phyloP scores from a whole-genome alignment of 106 monocot species.

The Triglochin maritima region DNA sequence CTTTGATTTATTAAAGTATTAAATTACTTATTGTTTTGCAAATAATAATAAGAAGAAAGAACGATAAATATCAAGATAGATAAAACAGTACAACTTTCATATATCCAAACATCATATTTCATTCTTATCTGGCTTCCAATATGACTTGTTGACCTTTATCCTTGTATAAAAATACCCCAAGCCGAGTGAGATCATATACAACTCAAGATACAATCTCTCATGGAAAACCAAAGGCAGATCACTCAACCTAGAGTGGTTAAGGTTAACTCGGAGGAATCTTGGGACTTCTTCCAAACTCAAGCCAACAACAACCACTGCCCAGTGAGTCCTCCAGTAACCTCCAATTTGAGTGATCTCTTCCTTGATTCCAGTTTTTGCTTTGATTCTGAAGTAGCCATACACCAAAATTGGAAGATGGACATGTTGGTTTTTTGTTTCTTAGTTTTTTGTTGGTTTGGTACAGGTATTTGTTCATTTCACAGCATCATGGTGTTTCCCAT shows the following conservation, averaged over 20 bases:
- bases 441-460: neutral
- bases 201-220: neutral
- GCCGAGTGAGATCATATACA: no score
- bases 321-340: constrained; percentile 19
- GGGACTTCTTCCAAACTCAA: constrained; percentile 38
- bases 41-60: no score
- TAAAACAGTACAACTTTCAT: no score
- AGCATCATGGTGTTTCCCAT: constrained; percentile 84
- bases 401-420: neutral
- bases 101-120: no score
- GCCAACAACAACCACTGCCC: constrained; percentile 48
- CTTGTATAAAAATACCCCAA: no score
- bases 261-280: constrained; percentile 53
- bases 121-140: no score
- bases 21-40: no score
- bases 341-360: neutral
- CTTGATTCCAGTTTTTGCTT: neutral
- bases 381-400: neutral
- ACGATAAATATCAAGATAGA: no score
- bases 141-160: no score
- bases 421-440: neutral
- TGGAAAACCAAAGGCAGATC: constrained; percentile 19
- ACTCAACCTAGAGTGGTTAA: constrained; percentile 42
- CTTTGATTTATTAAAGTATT: no score
- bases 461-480: constrained; percentile 73